Evolutionary conservation across 352 stramenopile species (phyloP), one percentile per base, ranked within the genome.

Genomic region (Pythium biforme): DNA sequence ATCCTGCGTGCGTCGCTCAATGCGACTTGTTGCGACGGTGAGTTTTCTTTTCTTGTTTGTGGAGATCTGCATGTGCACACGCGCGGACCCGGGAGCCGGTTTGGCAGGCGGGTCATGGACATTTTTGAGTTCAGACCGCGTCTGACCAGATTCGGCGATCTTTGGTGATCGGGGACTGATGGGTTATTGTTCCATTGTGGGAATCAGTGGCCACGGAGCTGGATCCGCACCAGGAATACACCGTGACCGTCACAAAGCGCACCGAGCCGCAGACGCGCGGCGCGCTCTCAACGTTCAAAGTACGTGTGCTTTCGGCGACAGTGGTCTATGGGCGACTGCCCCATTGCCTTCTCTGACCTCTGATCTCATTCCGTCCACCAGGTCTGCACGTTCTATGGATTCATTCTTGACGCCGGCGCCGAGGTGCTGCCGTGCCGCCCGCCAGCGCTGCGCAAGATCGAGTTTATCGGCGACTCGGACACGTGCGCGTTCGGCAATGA

Each of bases 301-400:
- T 89, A 57, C 4, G 31, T 37, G 31, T 8, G 10, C 31, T 37
- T 8, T 37, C 2, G 10, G 31, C 10, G 10, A 11, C 2, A 37
- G 31, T 37, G 31, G 31, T 8, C 10, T 11, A 37, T 37, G 31
- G 31, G 1, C 31, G 8, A 37, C 31, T 11, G n/a, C 31, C 14
- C 31, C 31, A 12, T 11, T 11, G 14, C 31, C 31, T 11, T 15
- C 31, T 37, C 14, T 37, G 8, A 11, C 31, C 31, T 43, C 11
- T 43, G 37, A 53, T 14, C 33, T 57, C 34, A 45, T 39, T 25
- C 2, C 43, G 19, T 34, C 17, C 3, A 11, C 27, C 37, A 90
- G 81, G 82, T 95, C 43, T 95, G 84, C 64, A 95, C 86, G 55
- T 93, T 95, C 66, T 95, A 95, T 60, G 86, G 86, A 8, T 95